Evolutionary conservation across 768 basidiomycete species (phyloP), one percentile per base, ranked within the genome.

Genomic region (Leccinum obscurum): DNA sequence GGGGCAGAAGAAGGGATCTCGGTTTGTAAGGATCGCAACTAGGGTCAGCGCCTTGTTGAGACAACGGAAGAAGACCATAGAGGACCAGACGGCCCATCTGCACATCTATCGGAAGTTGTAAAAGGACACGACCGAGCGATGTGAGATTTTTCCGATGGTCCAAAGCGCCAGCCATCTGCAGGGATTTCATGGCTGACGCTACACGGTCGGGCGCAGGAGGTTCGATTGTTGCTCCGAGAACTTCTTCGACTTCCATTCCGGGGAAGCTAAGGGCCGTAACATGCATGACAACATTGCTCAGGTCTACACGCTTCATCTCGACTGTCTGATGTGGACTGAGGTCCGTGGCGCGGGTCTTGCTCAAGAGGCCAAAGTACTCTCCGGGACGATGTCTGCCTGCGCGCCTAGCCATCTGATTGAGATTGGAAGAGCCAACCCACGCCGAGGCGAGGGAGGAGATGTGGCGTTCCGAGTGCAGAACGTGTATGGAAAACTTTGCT

Each of bases 211-310:
- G 75, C 37, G 83, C 85, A n/a, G 95, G 95, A 15, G 95, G 90
- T 70, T 98, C 95, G 57, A 97, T 97, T 13, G 89, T 82, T 11
- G 84, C 86, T 1, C 85, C 85, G 37, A 98, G 80, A 22, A 97
- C 93, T 61, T 95, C 89, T 68, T 95, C 90, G 6, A 93, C 91
- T 30, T 85, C 76, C 86, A 94, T 86, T 49, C 84, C 86, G 6
- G 92, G 91, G 71, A 97, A 89, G 71, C 93, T 87, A 37, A 97
- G 82, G 9, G 94, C 94, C 69, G 96, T 97, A 73, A 98, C 85
- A 70, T 95, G 95, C 95, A 98, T 98, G 15, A 96, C 93, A 52
- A 95, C 89, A 68, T 94, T 93, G 67, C 86, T 91, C 65, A 96
- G 72, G 73, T 95, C 93, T 11, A 89, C 85, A 37, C 94, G 83